phyloP scores from a whole-genome alignment of 805 yeast genomes.

The Schizosaccharomyces octosporus region DNA sequence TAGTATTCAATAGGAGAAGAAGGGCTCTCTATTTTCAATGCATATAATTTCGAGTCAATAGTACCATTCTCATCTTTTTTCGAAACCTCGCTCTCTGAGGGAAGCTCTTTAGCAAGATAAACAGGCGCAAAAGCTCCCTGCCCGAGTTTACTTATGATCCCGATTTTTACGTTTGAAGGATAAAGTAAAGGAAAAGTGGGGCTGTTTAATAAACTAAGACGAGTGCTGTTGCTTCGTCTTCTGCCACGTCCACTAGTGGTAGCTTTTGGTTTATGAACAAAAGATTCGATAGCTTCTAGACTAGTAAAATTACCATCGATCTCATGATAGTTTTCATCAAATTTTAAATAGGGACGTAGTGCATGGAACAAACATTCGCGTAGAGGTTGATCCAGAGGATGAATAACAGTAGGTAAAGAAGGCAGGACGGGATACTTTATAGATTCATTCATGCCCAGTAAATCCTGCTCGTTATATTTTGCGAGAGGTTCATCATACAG shows the following conservation, averaged over 20 bases:
- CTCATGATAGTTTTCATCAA: neutral
- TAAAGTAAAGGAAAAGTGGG: neutral
- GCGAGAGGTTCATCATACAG: too few relatives aligned
- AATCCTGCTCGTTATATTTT: too few relatives aligned
- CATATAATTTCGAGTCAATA: constrained; percentile 18
- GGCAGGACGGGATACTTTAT: neutral
- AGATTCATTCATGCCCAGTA: too few relatives aligned
- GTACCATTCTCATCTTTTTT: constrained; percentile 19
- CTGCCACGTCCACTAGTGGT: neutral
- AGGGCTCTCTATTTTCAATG: constrained; percentile 52
- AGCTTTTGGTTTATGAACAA: neutral
- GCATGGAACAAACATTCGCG: neutral
- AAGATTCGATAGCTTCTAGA: neutral
- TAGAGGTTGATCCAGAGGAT: neutral
- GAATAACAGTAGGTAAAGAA: neutral
- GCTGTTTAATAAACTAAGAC: neutral
- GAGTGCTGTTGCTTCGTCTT: neutral
- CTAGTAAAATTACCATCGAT: neutral
- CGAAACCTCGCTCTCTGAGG: neutral
- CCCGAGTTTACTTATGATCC: constrained; percentile 33
- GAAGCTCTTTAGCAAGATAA: constrained; percentile 23
- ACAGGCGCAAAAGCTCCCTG: constrained; percentile 65
- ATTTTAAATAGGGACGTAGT: neutral
- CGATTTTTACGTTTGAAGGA: constrained; percentile 3
- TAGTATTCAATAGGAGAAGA: constrained; percentile 62